Evolutionary conservation across 495 filamentous ascomycete species (phyloP).

Genomic region (Podospora comata): DNA sequence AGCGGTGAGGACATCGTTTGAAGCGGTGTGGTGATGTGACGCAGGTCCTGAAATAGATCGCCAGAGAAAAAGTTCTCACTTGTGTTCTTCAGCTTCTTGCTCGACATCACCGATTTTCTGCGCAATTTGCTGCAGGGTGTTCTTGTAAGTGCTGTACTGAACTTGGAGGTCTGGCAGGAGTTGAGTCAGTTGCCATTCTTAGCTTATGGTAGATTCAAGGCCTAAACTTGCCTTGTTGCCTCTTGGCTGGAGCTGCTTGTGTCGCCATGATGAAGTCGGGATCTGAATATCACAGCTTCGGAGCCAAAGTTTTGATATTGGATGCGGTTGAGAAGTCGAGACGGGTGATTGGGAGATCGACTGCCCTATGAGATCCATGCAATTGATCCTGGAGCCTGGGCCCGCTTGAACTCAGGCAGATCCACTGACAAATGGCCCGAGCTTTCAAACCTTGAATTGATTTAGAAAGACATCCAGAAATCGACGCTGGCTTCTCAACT

Average conservation of each 20-base stretch:
- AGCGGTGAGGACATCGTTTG: slow-evolving; percentile 32
- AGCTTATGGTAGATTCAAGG: neutral
- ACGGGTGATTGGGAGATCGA: slow-evolving; percentile 3
- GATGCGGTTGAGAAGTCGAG: slow-evolving; percentile 4
- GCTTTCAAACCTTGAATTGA: slow-evolving; percentile 6
- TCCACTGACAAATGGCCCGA: slow-evolving; percentile 12
- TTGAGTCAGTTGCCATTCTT: slow-evolving; percentile 19
- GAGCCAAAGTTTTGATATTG: neutral
- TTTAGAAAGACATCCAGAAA: neutral
- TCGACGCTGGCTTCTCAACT: neutral
- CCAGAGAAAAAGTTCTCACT: slow-evolving; percentile 55
- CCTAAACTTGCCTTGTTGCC: slow-evolving; percentile 71
- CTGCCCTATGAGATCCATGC: neutral
- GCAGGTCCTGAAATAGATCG: slow-evolving; percentile 18
- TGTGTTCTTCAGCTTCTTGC: slow-evolving; percentile 95
- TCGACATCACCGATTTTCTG: slow-evolving; percentile 97
- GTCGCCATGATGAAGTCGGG: slow-evolving; percentile 37
- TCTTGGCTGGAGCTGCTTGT: slow-evolving; percentile 53
- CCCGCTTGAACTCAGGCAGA: neutral
- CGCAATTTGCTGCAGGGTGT: slow-evolving; percentile 86
- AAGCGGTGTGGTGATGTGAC: slow-evolving; percentile 41
- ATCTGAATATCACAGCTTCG: neutral
- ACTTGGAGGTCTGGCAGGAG: slow-evolving; percentile 75
- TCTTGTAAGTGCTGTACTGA: slow-evolving; percentile 95
- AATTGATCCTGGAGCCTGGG: neutral